phyloP scores from a whole-genome alignment of 176 grass and related monocot genomes.

The Ampelocalamus luodianensis region DNA sequence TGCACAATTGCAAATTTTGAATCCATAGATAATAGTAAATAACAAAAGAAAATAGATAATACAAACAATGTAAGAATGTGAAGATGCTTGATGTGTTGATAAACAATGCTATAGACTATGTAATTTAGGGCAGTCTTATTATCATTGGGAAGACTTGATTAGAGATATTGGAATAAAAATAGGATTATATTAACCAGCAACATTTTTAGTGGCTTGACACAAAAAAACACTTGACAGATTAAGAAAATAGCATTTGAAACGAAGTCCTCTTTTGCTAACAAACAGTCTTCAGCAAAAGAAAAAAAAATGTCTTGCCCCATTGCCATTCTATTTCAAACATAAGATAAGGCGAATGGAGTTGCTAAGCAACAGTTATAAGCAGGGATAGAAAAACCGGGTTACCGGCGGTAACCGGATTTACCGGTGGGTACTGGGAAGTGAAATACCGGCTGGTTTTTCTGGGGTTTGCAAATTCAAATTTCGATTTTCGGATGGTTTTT shows the following conservation, averaged over 20 bases:
- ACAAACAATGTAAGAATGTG: not conserved
- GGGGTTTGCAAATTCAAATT: too few relatives aligned
- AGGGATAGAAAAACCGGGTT: too few relatives aligned
- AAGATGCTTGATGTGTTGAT: not conserved
- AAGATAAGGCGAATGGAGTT: not conserved
- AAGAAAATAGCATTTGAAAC: not conserved
- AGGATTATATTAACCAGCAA: not conserved
- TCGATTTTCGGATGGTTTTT: too few relatives aligned
- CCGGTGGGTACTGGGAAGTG: too few relatives aligned
- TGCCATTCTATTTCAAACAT: not conserved
- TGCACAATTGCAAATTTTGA: not conserved
- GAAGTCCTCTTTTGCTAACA: not conserved
- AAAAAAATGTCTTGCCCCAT: not conserved
- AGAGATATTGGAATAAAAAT: not conserved
- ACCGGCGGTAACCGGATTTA: too few relatives aligned
- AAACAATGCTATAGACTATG: not conserved
- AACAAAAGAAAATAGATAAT: not conserved
- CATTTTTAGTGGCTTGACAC: not conserved
- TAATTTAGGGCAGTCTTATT: not conserved
- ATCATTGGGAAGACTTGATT: not conserved
- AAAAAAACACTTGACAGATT: not conserved
- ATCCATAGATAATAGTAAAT: not conserved
- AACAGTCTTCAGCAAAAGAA: conserved; percentile 1
- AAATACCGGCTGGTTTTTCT: too few relatives aligned
- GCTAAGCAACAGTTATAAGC: conserved; percentile 11